Evolutionary conservation across 768 basidiomycete genomes (phyloP), one percentile per base, ranked within the genome.

Genomic region (Cystofilobasidium capitatum): DNA sequence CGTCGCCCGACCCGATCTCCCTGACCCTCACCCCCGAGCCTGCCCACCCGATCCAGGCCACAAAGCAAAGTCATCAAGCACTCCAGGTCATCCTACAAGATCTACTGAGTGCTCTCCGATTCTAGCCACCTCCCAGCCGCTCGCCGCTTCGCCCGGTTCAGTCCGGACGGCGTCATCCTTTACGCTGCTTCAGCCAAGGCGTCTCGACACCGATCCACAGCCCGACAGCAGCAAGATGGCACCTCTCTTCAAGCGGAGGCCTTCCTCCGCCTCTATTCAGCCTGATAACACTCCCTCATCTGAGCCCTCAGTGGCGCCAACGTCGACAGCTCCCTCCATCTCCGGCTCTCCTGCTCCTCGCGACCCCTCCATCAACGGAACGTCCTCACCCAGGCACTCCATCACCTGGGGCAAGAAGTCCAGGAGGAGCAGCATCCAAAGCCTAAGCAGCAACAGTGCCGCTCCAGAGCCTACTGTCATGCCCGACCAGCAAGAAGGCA

Each of bases 181-280:
- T n/a, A n/a, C n/a, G n/a, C n/a, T n/a, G n/a, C n/a, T n/a, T n/a
- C n/a, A n/a, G n/a, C n/a, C n/a, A n/a, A n/a, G n/a, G n/a, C n/a
- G n/a, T n/a, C n/a, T n/a, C n/a, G n/a, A n/a, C n/a, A n/a, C n/a
- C n/a, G n/a, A n/a, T n/a, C n/a, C n/a, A n/a, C n/a, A n/a, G n/a
- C n/a, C n/a, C n/a, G n/a, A n/a, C 16, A 13, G 9, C 51, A 13
- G 17, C 14, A 33, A 13, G 8, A 55, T 55, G 51, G 51, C 51
- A 6, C 51, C 51, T 3, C 51, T 55, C 29, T 55, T 55, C 51
- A 55, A 55, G 51, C 51, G 51, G 29, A 8, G 51, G 51, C 51
- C 51, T 17, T 55, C 51, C 9, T 33, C 26, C 29, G 26, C 51
- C 29, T 31, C 29, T 6, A 29, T 55, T 20, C 4, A 12, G 51